A percentile compares a stretch with the other conserved stretches of the same genome.
Conservation (phyloP, 2,329 filamentous ascomycete genomes). For the Colletotrichum kahawae region DNA sequence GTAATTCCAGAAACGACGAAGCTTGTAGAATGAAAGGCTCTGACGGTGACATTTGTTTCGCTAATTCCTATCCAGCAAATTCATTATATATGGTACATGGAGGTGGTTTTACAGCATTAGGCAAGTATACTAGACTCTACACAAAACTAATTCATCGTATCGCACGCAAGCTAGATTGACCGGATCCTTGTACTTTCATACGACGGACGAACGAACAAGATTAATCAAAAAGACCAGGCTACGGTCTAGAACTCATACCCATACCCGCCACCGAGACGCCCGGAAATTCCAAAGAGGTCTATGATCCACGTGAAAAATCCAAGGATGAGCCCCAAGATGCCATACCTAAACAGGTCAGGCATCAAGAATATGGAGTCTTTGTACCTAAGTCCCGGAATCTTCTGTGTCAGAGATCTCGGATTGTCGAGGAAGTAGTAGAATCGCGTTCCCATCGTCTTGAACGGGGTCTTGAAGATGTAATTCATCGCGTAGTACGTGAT, state of each 20-base stretch:
- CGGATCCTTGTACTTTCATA: background rate
- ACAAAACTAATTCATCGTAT: rapidly evolving
- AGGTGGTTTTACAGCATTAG: background rate
- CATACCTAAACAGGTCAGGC: background rate
- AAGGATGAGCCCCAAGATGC: background rate
- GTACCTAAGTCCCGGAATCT: background rate
- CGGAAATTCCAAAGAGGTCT: background rate
- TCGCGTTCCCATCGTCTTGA: slow-evolving; percentile 6
- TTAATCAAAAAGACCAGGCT: rapidly evolving
- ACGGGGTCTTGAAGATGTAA: background rate
- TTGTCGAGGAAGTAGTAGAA: slow-evolving; percentile 5
- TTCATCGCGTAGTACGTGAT: background rate
- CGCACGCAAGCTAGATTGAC: background rate
- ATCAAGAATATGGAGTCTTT: slow-evolving; percentile 2
- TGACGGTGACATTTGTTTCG: background rate
- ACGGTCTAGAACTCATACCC: background rate
- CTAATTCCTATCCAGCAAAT: rapidly evolving
- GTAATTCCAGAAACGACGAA: too few relatives aligned
- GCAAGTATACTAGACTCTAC: background rate
- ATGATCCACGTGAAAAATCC: slow-evolving; percentile 2
- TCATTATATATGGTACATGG: rapidly evolving
- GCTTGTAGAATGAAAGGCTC: too few relatives aligned
- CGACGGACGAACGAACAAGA: background rate
- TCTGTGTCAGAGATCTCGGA: background rate
- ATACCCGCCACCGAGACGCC: background rate